These are phyloP conservation scores for Penicillium silybi DNA, from an alignment of 495 filamentous ascomycete species.

Conservation along the genomic window DNA sequence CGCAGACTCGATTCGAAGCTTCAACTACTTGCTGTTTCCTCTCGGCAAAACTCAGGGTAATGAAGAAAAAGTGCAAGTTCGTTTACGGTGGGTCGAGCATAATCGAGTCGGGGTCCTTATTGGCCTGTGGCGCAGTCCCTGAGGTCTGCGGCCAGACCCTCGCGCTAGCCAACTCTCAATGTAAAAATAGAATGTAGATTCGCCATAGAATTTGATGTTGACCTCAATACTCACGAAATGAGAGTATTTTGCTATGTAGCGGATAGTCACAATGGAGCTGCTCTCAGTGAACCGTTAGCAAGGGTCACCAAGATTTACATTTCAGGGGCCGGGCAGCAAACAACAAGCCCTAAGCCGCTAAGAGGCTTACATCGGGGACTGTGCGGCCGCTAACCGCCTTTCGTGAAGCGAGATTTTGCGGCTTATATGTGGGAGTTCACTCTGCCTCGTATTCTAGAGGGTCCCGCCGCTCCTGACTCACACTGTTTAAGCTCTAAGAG, in stretches of 20 bases:
- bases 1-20: neutral
- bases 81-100: neutral
- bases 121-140: neutral
- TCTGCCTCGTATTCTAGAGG: neutral
- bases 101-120: neutral
- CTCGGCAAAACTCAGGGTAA: neutral
- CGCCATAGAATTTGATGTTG: neutral
- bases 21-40: neutral
- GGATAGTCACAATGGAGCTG: neutral
- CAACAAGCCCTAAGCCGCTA: neutral
- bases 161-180: neutral
- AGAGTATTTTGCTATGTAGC: neutral
- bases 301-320: neutral
- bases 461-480: too few species aligned
- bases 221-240: neutral
- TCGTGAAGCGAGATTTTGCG: neutral
- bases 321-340: neutral
- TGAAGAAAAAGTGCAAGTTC: neutral
- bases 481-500: too few species aligned
- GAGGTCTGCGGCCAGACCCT: neutral
- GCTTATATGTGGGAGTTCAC: neutral
- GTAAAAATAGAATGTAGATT: neutral
- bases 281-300: neutral
- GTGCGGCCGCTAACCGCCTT: neutral
- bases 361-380: neutral